Conservation (phyloP, 2,329 filamentous ascomycete genomes). For the Trichophyton benhamiae region DNA sequence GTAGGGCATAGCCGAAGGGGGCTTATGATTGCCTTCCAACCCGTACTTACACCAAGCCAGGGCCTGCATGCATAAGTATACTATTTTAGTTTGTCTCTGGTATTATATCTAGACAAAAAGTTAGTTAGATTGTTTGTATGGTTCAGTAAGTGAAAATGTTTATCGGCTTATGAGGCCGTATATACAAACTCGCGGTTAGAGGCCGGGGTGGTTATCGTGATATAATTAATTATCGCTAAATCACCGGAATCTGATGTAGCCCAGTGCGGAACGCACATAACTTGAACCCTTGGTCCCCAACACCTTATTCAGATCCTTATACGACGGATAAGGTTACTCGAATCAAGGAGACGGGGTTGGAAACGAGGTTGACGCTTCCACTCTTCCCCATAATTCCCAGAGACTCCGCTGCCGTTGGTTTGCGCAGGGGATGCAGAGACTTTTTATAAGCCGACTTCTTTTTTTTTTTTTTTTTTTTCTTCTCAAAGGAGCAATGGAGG, state of each 20-base stretch:
- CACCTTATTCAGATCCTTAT: background rate
- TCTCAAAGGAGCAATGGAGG: too few species aligned
- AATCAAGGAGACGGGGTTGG: background rate
- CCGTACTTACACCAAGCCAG: background rate
- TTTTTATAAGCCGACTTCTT: background rate
- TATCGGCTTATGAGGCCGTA: background rate
- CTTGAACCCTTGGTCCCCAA: background rate
- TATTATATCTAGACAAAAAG: background rate
- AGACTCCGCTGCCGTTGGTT: background rate
- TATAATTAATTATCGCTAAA: background rate
- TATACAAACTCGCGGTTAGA: background rate
- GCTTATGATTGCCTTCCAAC: background rate
- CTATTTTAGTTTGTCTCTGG: background rate
- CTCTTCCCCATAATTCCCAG: background rate
- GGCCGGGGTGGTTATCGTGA: background rate
- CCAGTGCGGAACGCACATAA: background rate
- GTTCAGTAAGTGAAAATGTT: background rate
- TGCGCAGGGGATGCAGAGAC: background rate
- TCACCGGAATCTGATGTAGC: background rate
- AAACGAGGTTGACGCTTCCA: constrained; percentile 2
- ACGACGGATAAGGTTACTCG: background rate
- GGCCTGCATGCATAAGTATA: background rate
- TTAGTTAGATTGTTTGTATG: background rate
- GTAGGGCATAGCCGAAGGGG: background rate
- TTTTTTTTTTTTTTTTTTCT: too few species aligned